phyloP scores from a whole-genome alignment of 148 eudicot genomes.

The Beta vulgaris region DNA sequence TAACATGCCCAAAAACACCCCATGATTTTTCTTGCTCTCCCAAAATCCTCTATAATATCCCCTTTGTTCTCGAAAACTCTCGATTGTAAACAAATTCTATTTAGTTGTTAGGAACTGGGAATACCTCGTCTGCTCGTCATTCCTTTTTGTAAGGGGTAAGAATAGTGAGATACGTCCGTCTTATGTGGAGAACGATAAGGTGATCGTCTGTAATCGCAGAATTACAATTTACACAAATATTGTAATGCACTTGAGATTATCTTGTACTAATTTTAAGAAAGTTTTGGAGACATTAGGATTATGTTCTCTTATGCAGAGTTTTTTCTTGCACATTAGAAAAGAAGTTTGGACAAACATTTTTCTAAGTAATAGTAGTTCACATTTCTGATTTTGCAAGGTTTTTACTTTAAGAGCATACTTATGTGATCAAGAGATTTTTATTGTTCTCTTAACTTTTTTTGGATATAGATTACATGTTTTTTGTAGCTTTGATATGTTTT shows the following conservation, averaged over 20 bases:
- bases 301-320: background rate
- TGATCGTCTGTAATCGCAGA: background rate
- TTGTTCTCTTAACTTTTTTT: background rate
- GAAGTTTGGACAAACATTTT: background rate
- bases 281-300: too few relatives aligned
- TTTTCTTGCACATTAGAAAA: background rate
- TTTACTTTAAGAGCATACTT: background rate
- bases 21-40: too few relatives aligned
- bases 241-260: background rate
- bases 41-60: too few relatives aligned
- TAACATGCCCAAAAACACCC: too few relatives aligned
- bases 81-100: too few relatives aligned
- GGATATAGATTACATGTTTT: background rate
- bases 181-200: too few relatives aligned
- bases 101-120: too few relatives aligned
- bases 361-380: background rate
- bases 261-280: too few relatives aligned
- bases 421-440: background rate
- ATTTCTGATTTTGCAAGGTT: background rate
- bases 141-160: too few relatives aligned
- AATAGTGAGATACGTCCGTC: too few relatives aligned
- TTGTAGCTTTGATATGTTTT: background rate
- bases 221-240: background rate
- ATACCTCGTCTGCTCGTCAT: too few relatives aligned
- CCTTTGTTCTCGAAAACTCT: too few relatives aligned